Conservation (phyloP, 2,329 filamentous ascomycete species). For the Chrysosporium queenslandicum region DNA sequence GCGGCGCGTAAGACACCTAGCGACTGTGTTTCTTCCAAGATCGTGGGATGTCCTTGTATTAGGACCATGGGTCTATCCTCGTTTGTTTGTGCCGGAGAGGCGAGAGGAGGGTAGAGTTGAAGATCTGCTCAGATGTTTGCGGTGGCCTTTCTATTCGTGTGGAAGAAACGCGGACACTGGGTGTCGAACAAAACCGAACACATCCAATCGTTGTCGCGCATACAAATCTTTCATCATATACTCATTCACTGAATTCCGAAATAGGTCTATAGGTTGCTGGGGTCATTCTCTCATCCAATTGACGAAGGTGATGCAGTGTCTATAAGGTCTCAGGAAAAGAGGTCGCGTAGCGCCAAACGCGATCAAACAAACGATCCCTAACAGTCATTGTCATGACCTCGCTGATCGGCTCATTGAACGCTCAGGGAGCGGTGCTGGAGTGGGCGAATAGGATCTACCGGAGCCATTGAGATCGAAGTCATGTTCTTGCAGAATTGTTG, state of each 20-base stretch:
- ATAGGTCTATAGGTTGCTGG: background rate
- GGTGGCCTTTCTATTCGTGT: too few relatives aligned
- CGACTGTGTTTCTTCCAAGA: background rate
- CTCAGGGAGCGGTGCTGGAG: conserved; percentile 31
- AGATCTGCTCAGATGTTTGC: background rate
- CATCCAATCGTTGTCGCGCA: conserved; percentile 2
- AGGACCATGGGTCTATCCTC: too few relatives aligned
- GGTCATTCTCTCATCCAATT: background rate
- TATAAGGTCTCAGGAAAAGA: background rate
- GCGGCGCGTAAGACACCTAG: background rate
- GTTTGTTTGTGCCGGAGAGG: too few relatives aligned
- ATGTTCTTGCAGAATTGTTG: conserved; percentile 48
- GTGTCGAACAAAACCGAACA: background rate
- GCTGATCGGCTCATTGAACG: conserved; percentile 38
- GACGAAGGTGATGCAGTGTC: background rate
- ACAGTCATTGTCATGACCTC: conserved; percentile 24
- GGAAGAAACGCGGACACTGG: background rate
- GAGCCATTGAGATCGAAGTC: conserved; percentile 43
- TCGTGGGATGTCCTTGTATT: too few relatives aligned
- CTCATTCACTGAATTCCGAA: conserved; percentile 1
- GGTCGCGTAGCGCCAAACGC: background rate
- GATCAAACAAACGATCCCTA: background rate
- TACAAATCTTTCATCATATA: background rate
- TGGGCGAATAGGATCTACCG: conserved; percentile 36
- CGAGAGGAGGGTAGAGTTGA: too few relatives aligned